Evolutionary conservation across 129 eudicot species (phyloP), one percentile per base, ranked within the genome.

Genomic region (Sambucus nigra): DNA sequence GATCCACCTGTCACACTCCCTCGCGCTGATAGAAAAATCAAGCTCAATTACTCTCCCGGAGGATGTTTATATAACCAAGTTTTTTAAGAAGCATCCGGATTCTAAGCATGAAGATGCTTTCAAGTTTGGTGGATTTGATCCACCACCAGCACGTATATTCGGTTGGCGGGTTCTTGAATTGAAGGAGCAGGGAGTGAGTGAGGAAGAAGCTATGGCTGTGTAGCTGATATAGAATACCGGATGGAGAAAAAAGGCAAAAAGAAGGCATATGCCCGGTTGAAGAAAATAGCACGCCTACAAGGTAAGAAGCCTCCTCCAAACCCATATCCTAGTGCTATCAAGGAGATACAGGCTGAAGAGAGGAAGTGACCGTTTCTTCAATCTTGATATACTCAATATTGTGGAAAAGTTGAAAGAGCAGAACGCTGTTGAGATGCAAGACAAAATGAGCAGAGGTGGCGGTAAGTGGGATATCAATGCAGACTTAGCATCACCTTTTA

Each of bases 191-290:
- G 96, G 91, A 10, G 81, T 80, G 7, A 33, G 57, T 14, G 91
- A 88, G 71, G 86, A 71, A 48, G 80, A 88, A 41, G 97, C 95
- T 58, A 66, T 84, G 31, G 80, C 82, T n/a, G n/a, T 48, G 83
- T 76, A 8, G 97, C 97, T 24, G 95, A 88, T 71, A 95, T 84
- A 78, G 95, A 89, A 68, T 89, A 89, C 55, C 80, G 79, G 49
- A 63, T 48, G 25, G 79, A 81, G 62, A 84, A 72, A 64, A 81
- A 76, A 60, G 69, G 50, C 29, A 84, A 76, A 76, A 81, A 73
- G 86, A 79, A 78, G 54, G 97, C 95, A 48, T 89, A 80, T 68
- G 31, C 59, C 31, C 70, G 82, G 28, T 59, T 89, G 86, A 89
- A 76, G 75, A 76, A 89, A 72, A 81, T 81, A 22, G 72, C 93